A percentile compares a stretch with the other conserved stretches of the same genome.
phyloP scores from a whole-genome alignment of 2,329 filamentous ascomycete genomes.

The Trichothecium sympodiale region DNA sequence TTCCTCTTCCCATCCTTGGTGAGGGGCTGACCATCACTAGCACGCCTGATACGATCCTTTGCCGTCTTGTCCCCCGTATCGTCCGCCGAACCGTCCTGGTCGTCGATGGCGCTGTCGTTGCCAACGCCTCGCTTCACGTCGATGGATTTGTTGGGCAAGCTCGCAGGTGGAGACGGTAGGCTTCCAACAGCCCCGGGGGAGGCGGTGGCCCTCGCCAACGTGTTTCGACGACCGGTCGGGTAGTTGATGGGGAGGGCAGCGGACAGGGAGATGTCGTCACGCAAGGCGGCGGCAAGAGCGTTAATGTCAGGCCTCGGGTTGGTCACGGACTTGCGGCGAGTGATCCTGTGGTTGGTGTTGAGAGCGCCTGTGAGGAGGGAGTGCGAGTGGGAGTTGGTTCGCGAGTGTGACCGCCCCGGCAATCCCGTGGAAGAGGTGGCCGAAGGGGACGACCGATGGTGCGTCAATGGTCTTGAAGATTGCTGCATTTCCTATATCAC shows the following conservation, averaged over 20 bases:
- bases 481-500: slow-evolving; percentile 48
- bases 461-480: slow-evolving; percentile 55
- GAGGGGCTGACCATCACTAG: slow-evolving; percentile 80
- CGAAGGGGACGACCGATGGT: slow-evolving; percentile 49
- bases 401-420: slow-evolving; percentile 50
- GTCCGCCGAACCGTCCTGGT: slow-evolving; percentile 47
- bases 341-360: slow-evolving; percentile 75
- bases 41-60: slow-evolving; percentile 43
- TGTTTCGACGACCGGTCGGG: slow-evolving; percentile 45
- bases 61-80: slow-evolving; percentile 35
- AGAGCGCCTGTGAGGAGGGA: slow-evolving; percentile 67
- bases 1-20: slow-evolving; percentile 76
- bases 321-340: slow-evolving; percentile 88
- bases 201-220: background rate
- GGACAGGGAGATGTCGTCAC: slow-evolving; percentile 47
- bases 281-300: slow-evolving; percentile 62
- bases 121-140: slow-evolving; percentile 38
- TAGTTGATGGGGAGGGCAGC: slow-evolving; percentile 46
- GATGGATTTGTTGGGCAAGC: slow-evolving; percentile 49
- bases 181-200: slow-evolving; percentile 32
- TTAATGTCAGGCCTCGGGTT: slow-evolving; percentile 62
- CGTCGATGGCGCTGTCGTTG: slow-evolving; percentile 56
- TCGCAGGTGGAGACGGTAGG: slow-evolving; percentile 54
- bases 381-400: slow-evolving; percentile 76
- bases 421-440: slow-evolving; percentile 48